phyloP scores from a whole-genome alignment of 2,329 filamentous ascomycete species.

The Colletotrichum viniferum region DNA sequence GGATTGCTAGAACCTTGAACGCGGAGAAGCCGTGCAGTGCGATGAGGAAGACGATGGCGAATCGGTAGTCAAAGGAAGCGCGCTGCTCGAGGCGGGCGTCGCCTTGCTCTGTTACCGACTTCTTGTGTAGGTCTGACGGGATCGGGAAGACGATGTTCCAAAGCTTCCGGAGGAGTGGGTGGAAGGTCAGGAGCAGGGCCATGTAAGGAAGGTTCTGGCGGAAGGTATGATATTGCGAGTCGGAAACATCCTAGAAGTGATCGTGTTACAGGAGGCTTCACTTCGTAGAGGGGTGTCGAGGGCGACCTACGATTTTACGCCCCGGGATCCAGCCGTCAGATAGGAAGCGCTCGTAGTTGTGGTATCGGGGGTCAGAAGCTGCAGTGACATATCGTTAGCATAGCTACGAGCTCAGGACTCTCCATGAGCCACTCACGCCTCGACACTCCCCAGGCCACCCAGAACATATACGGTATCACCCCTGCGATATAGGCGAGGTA shows the following conservation, averaged over 20 bases:
- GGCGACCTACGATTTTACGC: constrained; percentile 75
- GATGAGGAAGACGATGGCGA: constrained; percentile 78
- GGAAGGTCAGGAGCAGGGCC: constrained; percentile 72
- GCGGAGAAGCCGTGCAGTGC: constrained; percentile 86
- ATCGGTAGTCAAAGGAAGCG: constrained; percentile 80
- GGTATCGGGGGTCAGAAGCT: constrained; percentile 84
- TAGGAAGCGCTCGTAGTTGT: constrained; percentile 73
- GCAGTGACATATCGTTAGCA: background rate
- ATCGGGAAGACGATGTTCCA: constrained; percentile 66
- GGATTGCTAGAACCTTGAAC: constrained; percentile 79
- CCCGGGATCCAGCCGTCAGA: constrained; percentile 90
- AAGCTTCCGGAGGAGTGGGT: constrained; percentile 76
- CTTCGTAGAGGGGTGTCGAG: constrained; percentile 6
- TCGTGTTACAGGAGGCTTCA: background rate
- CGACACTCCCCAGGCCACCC: constrained; percentile 85
- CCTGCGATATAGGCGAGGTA: constrained; percentile 75
- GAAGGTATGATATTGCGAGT: constrained; percentile 85
- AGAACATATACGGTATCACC: constrained; percentile 86
- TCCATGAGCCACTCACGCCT: constrained; percentile 59
- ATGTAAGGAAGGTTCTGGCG: constrained; percentile 86
- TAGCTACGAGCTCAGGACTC: background rate
- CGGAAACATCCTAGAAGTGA: constrained; percentile 80
- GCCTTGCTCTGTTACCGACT: constrained; percentile 44
- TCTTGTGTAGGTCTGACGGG: constrained; percentile 28
- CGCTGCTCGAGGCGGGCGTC: constrained; percentile 70